phyloP scores from a whole-genome alignment of 1,284 basidiomycete genomes.

The Cutaneotrichosporon cavernicola region DNA sequence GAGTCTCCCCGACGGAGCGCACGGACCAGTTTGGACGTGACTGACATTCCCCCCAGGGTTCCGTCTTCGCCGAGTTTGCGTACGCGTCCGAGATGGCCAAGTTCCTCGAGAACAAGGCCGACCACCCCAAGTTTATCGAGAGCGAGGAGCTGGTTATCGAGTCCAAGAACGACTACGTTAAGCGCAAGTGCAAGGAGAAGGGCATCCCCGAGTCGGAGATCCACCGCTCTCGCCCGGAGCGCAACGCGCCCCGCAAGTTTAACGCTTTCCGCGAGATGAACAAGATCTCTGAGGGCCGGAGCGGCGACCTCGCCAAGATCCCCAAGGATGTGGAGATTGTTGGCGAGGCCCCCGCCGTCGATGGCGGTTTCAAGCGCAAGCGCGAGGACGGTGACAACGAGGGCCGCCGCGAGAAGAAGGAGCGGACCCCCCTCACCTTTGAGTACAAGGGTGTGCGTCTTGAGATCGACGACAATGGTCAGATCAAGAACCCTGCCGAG shows the following conservation, averaged over 20 bases:
- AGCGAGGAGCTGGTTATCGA: constrained; percentile 70
- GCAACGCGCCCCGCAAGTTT: constrained; percentile 59
- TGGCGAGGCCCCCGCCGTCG: constrained; percentile 27
- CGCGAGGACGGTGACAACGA: constrained; percentile 52
- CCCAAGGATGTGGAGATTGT: constrained; percentile 46
- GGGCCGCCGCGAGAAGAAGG: constrained; percentile 58
- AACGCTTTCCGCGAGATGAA: constrained; percentile 87
- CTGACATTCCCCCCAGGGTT: constrained; percentile 62
- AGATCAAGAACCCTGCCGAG: constrained; percentile 40
- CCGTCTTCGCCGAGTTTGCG: constrained; percentile 88
- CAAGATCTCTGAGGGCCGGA: constrained; percentile 50
- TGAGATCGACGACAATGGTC: constrained; percentile 61
- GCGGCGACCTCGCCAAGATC: constrained; percentile 42
- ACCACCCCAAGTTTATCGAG: constrained; percentile 67
- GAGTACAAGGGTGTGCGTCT: constrained; percentile 65
- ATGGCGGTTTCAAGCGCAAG: constrained; percentile 29
- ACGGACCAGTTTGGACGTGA: constrained; percentile 15
- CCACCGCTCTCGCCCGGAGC: constrained; percentile 53
- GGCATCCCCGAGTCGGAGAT: constrained; percentile 61
- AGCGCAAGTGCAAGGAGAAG: constrained; percentile 98
- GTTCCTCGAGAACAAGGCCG: constrained; percentile 76
- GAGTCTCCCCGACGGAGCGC: constrained; percentile 20
- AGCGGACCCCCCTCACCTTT: constrained; percentile 50
- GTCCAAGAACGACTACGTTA: constrained; percentile 90
- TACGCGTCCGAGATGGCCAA: constrained; percentile 68